Evolutionary conservation across 1,139 yeast species (phyloP), one percentile per base, ranked within the genome.

Genomic region (Candida sp.): DNA sequence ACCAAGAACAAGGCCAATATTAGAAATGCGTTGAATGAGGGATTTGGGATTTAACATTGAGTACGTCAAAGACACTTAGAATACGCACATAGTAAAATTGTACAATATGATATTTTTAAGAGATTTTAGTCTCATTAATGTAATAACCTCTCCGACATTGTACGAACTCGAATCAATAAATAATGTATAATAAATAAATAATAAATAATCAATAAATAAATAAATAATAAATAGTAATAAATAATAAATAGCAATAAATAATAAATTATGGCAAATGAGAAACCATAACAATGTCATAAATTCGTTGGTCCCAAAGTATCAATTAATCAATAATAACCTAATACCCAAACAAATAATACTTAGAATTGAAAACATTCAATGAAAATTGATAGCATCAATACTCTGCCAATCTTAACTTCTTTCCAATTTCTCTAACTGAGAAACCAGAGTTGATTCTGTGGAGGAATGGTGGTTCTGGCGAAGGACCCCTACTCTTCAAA

Each of bases 331-430:
- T 38, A 38, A 15, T 25, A 4, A 36, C 11, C 23, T 29, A 11
- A 25, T 25, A 25, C 41, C 23, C 23, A 12, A 36, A 23, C 7
- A 12, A 23, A 19, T 23, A 27, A 29, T 21, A 22, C 6, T 33
- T 43, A 46, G 38, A 41, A 49, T 40, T 43, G 44, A 41, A 45
- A 35, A 29, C 29, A 41, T n/a, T 39, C 11, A 5, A 11, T 35
- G 19, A 19, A 35, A 35, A 21, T 35, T 8, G 11, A 32, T 30
- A 15, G 42, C 43, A 40, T 57, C 62, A 85, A 54, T 85, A 86
- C 61, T 86, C 95, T 2, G 90, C 81, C 43, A 86, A 70, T 52
- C 93, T 70, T 50, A 86, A 66, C 63, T 86, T 86, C 58, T 85
- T 81, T 40, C 88, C 91, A 53, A 86, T 80, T 50, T 84, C 89